These are phyloP conservation scores for Xylaria scruposa DNA, from an alignment of 495 filamentous ascomycete species.

Conservation along the genomic window DNA sequence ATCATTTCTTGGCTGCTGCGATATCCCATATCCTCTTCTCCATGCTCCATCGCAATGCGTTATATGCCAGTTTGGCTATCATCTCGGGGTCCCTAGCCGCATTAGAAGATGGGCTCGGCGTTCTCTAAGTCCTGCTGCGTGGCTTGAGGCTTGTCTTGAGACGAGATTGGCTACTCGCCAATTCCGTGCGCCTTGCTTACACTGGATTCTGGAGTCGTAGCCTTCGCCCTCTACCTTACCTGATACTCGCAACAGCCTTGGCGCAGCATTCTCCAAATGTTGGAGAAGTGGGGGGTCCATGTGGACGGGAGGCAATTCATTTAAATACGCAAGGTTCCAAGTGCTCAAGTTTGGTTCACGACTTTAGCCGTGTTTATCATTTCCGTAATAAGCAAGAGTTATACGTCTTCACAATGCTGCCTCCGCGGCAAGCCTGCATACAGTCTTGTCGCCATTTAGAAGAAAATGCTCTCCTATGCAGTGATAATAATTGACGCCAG, in stretches of 20 bases:
- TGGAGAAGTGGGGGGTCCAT: slow-evolving; percentile 14
- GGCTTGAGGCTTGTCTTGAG: background rate
- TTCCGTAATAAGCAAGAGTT: slow-evolving; percentile 24
- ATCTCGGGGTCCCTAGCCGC: slow-evolving; percentile 7
- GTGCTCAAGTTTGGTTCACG: slow-evolving; percentile 7
- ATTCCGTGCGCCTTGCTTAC: background rate
- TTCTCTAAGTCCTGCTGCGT: background rate
- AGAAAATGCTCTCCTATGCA: background rate
- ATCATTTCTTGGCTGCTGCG: slow-evolving; percentile 19
- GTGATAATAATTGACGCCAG: background rate
- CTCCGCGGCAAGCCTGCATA: background rate
- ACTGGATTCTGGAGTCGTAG: background rate
- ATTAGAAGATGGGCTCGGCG: background rate
- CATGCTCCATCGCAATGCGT: background rate
- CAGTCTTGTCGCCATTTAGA: background rate
- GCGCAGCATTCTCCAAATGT: slow-evolving; percentile 18
- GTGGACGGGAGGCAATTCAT: background rate
- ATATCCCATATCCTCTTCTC: background rate
- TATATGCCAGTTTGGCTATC: slow-evolving; percentile 4
- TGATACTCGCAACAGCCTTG: slow-evolving; percentile 15
- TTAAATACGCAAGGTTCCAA: slow-evolving; percentile 10
- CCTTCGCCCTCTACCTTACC: slow-evolving; percentile 9
- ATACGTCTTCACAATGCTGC: slow-evolving; percentile 3
- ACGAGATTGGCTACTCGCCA: background rate
- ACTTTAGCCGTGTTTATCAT: slow-evolving; percentile 25